Conservation (phyloP, 768 basidiomycete species). For the Clitopilus hobsonii region DNA sequence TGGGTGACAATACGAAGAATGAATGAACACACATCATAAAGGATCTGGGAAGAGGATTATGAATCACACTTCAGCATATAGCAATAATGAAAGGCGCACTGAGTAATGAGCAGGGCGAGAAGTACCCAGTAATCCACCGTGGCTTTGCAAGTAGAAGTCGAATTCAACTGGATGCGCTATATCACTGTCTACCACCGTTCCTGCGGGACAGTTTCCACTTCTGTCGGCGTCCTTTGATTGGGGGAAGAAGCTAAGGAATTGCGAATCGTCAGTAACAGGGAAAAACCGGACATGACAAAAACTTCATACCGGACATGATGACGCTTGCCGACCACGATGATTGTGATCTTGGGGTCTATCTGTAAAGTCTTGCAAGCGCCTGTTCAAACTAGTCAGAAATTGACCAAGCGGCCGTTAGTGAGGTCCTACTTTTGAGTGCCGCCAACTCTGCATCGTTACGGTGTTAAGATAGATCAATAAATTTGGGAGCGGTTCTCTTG, state of each 20-base stretch:
- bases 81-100: conserved; percentile 22
- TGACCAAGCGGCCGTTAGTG: background rate
- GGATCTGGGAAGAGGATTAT: conserved; percentile 21
- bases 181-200: conserved; percentile 71
- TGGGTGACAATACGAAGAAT: background rate
- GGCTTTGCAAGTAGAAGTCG: conserved; percentile 77
- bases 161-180: conserved; percentile 71
- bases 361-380: conserved; percentile 49
- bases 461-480: no score
- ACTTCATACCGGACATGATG: conserved; percentile 41
- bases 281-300: background rate
- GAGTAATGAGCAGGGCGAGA: conserved; percentile 49
- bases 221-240: conserved; percentile 48
- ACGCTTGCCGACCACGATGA: conserved; percentile 68
- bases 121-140: conserved; percentile 75
- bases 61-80: background rate
- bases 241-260: conserved; percentile 27
- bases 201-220: conserved; percentile 72
- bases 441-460: conserved; percentile 36
- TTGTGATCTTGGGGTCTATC: conserved; percentile 56
- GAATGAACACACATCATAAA: conserved; percentile 33
- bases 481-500: conserved; percentile 12
- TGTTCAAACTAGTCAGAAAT: conserved; percentile 19
- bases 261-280: no score
- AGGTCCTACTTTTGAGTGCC: conserved; percentile 39